Percentiles rank a stretch among this genome's conserved stretches.
Evolutionary conservation across 176 grass and related monocot species (phyloP).

Genomic region (Ampelocalamus luodianensis): DNA sequence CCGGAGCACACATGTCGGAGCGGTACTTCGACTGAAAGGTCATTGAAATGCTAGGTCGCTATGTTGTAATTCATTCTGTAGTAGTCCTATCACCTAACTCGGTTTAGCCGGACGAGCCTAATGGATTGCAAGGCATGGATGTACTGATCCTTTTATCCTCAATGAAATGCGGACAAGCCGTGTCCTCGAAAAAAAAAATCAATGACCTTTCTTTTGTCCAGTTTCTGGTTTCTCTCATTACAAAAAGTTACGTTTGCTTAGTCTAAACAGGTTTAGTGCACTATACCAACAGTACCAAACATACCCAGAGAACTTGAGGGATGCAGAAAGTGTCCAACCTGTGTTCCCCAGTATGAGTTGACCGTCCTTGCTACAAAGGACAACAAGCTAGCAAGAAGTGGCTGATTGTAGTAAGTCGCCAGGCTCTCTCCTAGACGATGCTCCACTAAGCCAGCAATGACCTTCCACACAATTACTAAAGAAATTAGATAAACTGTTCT

Average conservation of each 20-base stretch:
- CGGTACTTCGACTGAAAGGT: not conserved
- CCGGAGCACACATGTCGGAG: not conserved
- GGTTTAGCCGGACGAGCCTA: not conserved
- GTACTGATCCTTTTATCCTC: not conserved
- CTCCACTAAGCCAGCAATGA: slow-evolving; percentile 95
- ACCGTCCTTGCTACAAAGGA: slow-evolving; percentile 81
- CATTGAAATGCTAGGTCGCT: not conserved
- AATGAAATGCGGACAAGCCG: not conserved
- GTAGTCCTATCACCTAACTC: not conserved
- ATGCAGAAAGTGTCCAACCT: slow-evolving; percentile 57
- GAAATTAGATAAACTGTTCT: slow-evolving; percentile 19
- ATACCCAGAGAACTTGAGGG: slow-evolving; percentile 24
- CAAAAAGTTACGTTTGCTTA: slow-evolving; percentile 8
- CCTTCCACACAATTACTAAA: slow-evolving; percentile 50
- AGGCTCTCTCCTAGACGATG: slow-evolving; percentile 82
- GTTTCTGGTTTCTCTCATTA: not conserved
- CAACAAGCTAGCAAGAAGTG: slow-evolving; percentile 78
- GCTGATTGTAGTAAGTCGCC: slow-evolving; percentile 74
- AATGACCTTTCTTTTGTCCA: not conserved
- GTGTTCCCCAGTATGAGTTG: slow-evolving; percentile 99
- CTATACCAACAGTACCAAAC: not conserved
- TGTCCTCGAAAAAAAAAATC: not conserved
- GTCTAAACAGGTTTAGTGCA: slow-evolving; percentile 24
- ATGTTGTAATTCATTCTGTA: not conserved
- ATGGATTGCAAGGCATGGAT: not conserved